Conservation (phyloP, 2,329 filamentous ascomycete genomes). For the Xylariaceae sp. region DNA sequence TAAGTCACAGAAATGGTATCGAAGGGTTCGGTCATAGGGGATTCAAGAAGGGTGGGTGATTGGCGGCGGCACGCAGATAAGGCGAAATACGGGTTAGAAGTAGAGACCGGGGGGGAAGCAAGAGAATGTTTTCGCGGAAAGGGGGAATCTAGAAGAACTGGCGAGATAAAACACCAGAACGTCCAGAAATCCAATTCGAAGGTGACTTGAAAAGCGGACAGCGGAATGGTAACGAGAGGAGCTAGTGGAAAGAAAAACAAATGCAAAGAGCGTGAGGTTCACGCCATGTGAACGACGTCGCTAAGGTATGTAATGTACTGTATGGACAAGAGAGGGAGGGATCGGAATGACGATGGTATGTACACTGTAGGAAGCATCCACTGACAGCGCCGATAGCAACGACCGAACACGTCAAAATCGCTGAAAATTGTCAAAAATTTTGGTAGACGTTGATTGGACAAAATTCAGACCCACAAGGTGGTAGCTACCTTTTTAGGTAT, state of each 20-base stretch:
- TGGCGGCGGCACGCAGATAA: slow-evolving; percentile 1
- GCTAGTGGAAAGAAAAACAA: slow-evolving; percentile 13
- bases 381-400: neutral
- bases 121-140: neutral
- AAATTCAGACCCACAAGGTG: too few species aligned
- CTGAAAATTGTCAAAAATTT: slow-evolving; percentile 19
- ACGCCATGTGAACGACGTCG: slow-evolving; percentile 8
- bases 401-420: slow-evolving; percentile 3
- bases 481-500: too few species aligned
- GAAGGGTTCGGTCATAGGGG: neutral
- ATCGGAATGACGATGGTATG: slow-evolving; percentile 16
- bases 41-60: slow-evolving; percentile 4
- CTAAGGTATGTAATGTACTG: neutral
- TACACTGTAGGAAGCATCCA: slow-evolving; percentile 11
- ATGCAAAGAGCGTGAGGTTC: slow-evolving; percentile 20
- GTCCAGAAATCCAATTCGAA: neutral
- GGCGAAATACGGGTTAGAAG: neutral
- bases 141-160: slow-evolving; percentile 10
- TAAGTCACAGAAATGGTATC: neutral
- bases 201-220: neutral
- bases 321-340: slow-evolving; percentile 10
- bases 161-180: neutral
- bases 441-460: slow-evolving; percentile 18
- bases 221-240: slow-evolving; percentile 5
- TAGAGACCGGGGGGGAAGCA: slow-evolving; percentile 8